Base-by-base conservation (phyloP, 208 protist species). In the Wallacemonas sp. region DNA sequence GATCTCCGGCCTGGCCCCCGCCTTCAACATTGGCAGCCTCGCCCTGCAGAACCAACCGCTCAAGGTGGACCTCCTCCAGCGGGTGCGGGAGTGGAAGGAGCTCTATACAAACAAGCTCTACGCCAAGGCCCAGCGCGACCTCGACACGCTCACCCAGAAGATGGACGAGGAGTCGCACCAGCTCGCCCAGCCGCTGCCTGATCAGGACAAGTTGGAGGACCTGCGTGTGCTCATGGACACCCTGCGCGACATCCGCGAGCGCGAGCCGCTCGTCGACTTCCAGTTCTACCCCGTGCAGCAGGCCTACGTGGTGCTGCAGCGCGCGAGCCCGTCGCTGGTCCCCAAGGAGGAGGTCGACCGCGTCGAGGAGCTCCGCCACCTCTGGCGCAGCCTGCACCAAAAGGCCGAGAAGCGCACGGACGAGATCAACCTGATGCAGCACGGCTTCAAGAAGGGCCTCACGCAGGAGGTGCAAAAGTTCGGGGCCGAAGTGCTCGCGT, bases 321-420 rank as follows among this genome's bases (percentile, higher is more conserved):
- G 86, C 21, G 96, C 98, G 81, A 89, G 85, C 32, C 57, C 57
- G 12, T 83, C 94, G 2, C 71, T 80, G 44, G 89, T 99, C 52
- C 85, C 95, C n/a, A 98, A 98, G 81, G 97, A 99, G 57, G 98
- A 99, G 81, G 72, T 87, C 36, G 97, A 99, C 65, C 87, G 89
- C 65, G 88, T 98, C n/a, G 82, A 94, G 68, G 92, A 98, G 61
- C 85, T 99, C 55, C 83, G 90, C 29, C 88, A 93, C 65, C 88
- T 89, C 69, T 98, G 97, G 94, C 78, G 90, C 36, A 96, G 95
- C 65, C 83, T 98, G 41, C 88, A 95, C 58, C 82, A 79, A 69
- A 47, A 81, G 16, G 88, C 90, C 16, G 80, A 91, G 65, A 68
- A 80, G 17, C 82, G 90, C 39, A 89, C 90, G 11, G 86, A 96